phyloP scores from a whole-genome alignment of 2,329 filamentous ascomycete genomes.

The Geoglossum cookeanum region DNA sequence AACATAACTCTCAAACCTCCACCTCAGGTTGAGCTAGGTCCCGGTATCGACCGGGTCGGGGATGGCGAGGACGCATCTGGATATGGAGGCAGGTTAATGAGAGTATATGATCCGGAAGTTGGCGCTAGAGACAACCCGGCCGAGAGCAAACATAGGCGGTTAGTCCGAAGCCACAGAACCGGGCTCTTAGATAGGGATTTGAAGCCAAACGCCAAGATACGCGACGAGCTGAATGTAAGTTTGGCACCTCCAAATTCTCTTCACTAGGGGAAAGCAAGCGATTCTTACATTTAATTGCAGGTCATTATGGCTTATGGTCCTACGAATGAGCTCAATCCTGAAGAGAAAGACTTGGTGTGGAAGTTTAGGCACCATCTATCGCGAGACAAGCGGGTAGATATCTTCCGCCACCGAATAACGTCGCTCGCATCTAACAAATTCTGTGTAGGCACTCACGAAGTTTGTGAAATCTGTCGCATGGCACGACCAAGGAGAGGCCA shows the following conservation, averaged over 20 bases:
- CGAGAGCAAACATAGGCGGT: conserved; percentile 79
- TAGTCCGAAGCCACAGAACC: conserved; percentile 82
- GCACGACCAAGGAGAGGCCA: conserved; percentile 66
- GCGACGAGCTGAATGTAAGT: conserved; percentile 64
- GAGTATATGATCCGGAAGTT: conserved; percentile 85
- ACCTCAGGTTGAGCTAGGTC: conserved; percentile 76
- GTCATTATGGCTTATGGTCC: conserved; percentile 80
- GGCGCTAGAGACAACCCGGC: conserved; percentile 81
- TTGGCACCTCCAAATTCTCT: not conserved
- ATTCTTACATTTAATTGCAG: not conserved
- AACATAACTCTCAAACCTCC: conserved; percentile 58
- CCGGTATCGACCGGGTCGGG: conserved; percentile 59
- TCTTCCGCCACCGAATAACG: not conserved
- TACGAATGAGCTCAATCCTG: conserved; percentile 67
- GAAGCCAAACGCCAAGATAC: conserved; percentile 87
- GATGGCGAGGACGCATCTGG: conserved; percentile 30
- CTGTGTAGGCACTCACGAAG: conserved; percentile 55
- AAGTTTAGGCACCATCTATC: conserved; percentile 92
- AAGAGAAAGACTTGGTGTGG: conserved; percentile 95
- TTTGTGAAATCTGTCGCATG: conserved; percentile 97
- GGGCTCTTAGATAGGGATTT: conserved; percentile 89
- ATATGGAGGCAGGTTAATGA: conserved; percentile 45
- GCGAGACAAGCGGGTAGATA: conserved; percentile 46
- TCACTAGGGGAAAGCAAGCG: not conserved
- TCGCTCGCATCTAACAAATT: not conserved